Conservation (phyloP, 768 basidiomycete species). For the Termitomyces sp. region DNA sequence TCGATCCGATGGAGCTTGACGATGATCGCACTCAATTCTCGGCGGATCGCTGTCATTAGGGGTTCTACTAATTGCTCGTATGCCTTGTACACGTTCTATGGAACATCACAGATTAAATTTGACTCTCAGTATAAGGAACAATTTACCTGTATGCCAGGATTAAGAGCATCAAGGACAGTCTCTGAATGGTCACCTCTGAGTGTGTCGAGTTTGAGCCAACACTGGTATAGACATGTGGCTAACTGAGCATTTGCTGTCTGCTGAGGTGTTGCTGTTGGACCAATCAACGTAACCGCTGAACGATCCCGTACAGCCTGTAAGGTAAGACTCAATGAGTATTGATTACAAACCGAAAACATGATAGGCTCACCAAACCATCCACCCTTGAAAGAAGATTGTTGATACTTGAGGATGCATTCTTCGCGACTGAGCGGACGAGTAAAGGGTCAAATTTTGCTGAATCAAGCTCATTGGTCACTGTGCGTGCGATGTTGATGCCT, state of each 20-base stretch:
- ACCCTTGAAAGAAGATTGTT: slow-evolving; percentile 63
- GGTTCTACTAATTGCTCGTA: slow-evolving; percentile 63
- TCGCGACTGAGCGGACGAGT: slow-evolving; percentile 75
- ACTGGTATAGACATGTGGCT: slow-evolving; percentile 77
- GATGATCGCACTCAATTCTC: slow-evolving; percentile 78
- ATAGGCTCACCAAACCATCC: slow-evolving; percentile 64
- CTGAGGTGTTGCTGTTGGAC: slow-evolving; percentile 74
- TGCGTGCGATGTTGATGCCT: slow-evolving; percentile 72
- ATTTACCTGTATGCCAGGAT: slow-evolving; percentile 55
- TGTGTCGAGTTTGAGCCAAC: slow-evolving; percentile 63
- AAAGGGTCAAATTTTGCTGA: slow-evolving; percentile 91
- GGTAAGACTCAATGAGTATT: neutral
- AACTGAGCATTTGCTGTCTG: slow-evolving; percentile 77
- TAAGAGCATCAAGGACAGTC: slow-evolving; percentile 50
- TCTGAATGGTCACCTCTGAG: slow-evolving; percentile 67
- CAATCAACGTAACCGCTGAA: slow-evolving; percentile 68
- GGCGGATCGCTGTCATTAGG: slow-evolving; percentile 62
- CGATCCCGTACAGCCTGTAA: slow-evolving; percentile 72
- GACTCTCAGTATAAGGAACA: neutral
- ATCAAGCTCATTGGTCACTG: slow-evolving; percentile 88
- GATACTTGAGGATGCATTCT: slow-evolving; percentile 62
- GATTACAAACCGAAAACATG: neutral
- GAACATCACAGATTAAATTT: slow-evolving; percentile 1
- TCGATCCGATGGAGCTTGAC: slow-evolving; percentile 84
- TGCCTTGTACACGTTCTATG: slow-evolving; percentile 45